A percentile compares a stretch with the other conserved stretches of the same genome.
These are phyloP conservation scores for Pyronema omphalodes DNA, from an alignment of 495 filamentous ascomycete genomes.

Conservation along the genomic window DNA sequence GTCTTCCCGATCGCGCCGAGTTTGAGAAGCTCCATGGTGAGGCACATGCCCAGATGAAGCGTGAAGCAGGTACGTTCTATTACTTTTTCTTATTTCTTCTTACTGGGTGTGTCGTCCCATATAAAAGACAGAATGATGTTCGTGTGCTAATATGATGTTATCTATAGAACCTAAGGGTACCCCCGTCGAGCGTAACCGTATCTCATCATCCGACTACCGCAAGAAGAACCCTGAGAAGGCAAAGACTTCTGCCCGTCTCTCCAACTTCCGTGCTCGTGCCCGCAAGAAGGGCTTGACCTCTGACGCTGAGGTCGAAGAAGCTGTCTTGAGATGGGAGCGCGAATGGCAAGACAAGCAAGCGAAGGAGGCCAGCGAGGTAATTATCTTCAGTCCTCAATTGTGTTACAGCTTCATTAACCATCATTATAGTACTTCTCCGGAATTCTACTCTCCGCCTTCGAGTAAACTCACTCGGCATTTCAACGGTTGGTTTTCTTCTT, in stretches of 20 bases:
- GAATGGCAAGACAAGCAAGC: constrained; percentile 24
- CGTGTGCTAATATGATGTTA: constrained; percentile 1
- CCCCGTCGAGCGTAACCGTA: constrained; percentile 21
- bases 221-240: constrained; percentile 23
- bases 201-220: constrained; percentile 22
- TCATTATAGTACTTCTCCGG: constrained; percentile 21
- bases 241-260: constrained; percentile 22
- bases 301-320: constrained; percentile 20
- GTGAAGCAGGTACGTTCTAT: constrained; percentile 17
- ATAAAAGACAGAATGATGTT: not conserved
- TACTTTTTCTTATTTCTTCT: not conserved
- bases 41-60: constrained; percentile 20
- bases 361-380: constrained; percentile 23
- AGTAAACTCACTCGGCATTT: constrained; percentile 6
- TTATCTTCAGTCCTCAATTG: not conserved
- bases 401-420: not conserved
- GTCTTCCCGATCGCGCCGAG: constrained; percentile 19
- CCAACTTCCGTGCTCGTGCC: constrained; percentile 21
- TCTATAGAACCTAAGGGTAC: constrained; percentile 21
- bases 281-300: constrained; percentile 21
- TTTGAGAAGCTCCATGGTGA: constrained; percentile 22
- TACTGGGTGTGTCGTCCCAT: no score
- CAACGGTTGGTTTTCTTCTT: not conserved
- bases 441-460: constrained; percentile 21
- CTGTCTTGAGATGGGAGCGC: constrained; percentile 19